A percentile compares a stretch with the other conserved stretches of the same genome.
These are phyloP conservation scores for Lepiota brunneoincarnata DNA, from an alignment of 768 basidiomycete species.

Conservation along the genomic window DNA sequence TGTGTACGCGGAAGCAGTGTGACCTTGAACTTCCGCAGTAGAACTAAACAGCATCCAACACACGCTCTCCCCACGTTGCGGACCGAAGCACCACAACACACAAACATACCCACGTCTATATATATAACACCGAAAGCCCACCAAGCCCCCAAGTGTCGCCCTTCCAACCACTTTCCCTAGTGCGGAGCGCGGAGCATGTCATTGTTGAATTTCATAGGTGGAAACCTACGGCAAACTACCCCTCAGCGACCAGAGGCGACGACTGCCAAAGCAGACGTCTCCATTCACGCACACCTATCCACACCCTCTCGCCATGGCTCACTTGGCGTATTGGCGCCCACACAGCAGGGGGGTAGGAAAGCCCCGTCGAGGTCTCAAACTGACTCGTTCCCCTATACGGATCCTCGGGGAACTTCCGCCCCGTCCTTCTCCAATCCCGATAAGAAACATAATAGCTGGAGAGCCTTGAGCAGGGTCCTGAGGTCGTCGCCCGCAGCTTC, in stretches of 20 bases:
- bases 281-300: constrained; percentile 7
- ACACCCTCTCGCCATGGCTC: background rate
- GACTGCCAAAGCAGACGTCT: constrained; percentile 3
- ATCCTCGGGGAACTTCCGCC: background rate
- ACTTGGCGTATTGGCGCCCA: constrained; percentile 1
- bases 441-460: background rate
- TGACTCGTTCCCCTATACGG: background rate
- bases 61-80: background rate
- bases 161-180: background rate
- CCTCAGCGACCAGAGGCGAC: background rate
- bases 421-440: background rate
- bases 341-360: background rate
- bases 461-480: background rate
- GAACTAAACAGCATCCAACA: background rate
- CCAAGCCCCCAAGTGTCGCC: background rate
- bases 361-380: background rate
- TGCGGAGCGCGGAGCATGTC: constrained; percentile 9
- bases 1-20: too few relatives aligned
- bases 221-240: background rate
- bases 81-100: too few relatives aligned
- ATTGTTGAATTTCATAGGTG: constrained; percentile 2
- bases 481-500: constrained; percentile 1
- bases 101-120: background rate
- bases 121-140: background rate
- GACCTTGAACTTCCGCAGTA: too few relatives aligned